A percentile compares a stretch with the other conserved stretches of the same genome.
phyloP scores from a whole-genome alignment of 768 basidiomycete species.

The Nidularia pulvinata region DNA sequence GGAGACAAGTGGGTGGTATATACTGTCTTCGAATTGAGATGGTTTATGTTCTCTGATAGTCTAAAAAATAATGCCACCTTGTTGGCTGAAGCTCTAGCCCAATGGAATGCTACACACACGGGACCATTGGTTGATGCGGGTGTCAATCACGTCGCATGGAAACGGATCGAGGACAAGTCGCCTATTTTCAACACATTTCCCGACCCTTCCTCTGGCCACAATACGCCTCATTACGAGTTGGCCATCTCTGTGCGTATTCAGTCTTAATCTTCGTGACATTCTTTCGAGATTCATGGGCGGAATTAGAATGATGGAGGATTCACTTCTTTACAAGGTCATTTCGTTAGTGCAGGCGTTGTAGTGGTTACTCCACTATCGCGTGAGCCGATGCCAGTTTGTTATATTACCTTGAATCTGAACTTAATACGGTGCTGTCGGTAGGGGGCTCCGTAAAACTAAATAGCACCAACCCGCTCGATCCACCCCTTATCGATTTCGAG shows the following conservation, averaged over 20 bases:
- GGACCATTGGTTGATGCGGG: conserved; percentile 15
- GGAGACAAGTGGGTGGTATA: no score
- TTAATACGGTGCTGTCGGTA: neutral
- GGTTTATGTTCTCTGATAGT: no score
- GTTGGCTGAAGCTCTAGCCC: conserved; percentile 6
- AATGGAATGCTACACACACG: conserved; percentile 20
- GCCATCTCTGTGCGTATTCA: conserved; percentile 13
- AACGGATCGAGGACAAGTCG: conserved; percentile 14
- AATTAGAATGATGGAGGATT: neutral
- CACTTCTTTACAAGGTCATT: neutral
- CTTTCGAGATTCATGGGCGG: neutral
- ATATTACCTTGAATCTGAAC: no score
- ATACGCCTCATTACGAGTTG: conserved; percentile 25
- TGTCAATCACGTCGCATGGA: conserved; percentile 12
- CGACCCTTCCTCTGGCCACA: conserved; percentile 23
- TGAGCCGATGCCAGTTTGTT: neutral
- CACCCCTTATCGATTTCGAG: neutral
- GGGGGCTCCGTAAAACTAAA: conserved; percentile 1
- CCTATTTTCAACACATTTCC: conserved; percentile 9
- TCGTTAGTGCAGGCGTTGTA: neutral
- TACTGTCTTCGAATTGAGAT: no score
- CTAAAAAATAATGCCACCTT: conserved; percentile 6
- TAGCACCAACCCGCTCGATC: neutral
- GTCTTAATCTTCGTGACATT: neutral
- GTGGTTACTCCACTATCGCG: neutral